Evolutionary conservation across 106 monocot species (phyloP).

Genomic region (Apostasia shenzhenica): DNA sequence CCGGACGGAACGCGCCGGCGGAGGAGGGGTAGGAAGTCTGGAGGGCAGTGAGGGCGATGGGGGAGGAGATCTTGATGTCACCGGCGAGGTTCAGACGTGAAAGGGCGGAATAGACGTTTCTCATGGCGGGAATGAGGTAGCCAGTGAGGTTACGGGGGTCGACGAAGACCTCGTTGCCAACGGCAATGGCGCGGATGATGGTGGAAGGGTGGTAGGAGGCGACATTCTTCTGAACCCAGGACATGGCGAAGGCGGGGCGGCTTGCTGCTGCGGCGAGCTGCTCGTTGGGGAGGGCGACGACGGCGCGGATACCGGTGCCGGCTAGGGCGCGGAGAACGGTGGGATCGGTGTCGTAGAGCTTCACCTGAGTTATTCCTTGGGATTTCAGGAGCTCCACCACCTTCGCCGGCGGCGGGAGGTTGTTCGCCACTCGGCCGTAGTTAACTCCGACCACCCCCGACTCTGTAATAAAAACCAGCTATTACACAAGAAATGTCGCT

Average conservation of each 20-base stretch:
- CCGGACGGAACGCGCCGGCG: constrained; percentile 55
- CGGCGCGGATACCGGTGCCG: constrained; percentile 32
- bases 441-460: constrained; percentile 48
- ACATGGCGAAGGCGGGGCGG: constrained; percentile 30
- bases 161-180: constrained; percentile 82
- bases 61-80: constrained; percentile 62
- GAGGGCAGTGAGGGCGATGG: constrained; percentile 76
- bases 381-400: constrained; percentile 64
- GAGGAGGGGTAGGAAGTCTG: constrained; percentile 74
- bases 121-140: constrained; percentile 68
- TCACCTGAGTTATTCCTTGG: constrained; percentile 36
- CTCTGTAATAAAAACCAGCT: constrained; percentile 1
- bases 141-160: constrained; percentile 46
- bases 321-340: constrained; percentile 45
- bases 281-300: constrained; percentile 64
- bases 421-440: constrained; percentile 70
- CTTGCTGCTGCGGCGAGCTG: constrained; percentile 26
- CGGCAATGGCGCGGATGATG: constrained; percentile 52
- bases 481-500: neutral
- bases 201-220: constrained; percentile 51
- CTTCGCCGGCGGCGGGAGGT: constrained; percentile 39
- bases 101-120: constrained; percentile 58
- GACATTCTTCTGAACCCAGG: constrained; percentile 52
- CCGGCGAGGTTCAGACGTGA: constrained; percentile 32
- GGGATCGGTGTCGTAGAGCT: constrained; percentile 59